Evolutionary conservation across 129 eudicot genomes (phyloP).

Genomic region (Kitagawia praeruptora): DNA sequence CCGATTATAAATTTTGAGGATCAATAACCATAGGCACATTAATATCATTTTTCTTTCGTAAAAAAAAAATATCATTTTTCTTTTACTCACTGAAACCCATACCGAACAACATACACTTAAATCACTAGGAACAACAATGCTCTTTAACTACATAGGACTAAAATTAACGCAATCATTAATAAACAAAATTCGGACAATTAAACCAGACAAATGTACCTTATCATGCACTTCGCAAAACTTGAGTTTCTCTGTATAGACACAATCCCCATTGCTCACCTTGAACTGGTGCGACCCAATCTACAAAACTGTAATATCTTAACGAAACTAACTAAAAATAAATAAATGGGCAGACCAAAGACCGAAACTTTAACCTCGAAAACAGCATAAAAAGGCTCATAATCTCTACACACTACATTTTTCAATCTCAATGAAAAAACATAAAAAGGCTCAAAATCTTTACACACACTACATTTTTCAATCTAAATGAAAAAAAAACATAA

Average conservation of each 20-base stretch:
- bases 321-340: too few relatives aligned
- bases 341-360: neutral
- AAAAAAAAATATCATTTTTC: neutral
- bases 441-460: conserved; percentile 46
- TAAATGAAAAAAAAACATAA: neutral
- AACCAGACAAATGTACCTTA: conserved; percentile 42
- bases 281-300: conserved; percentile 96
- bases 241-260: conserved; percentile 56
- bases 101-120: neutral
- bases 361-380: conserved; percentile 52
- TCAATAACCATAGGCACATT: neutral
- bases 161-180: neutral
- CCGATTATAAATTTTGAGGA: neutral
- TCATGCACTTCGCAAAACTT: conserved; percentile 85
- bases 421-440: neutral
- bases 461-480: neutral
- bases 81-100: neutral
- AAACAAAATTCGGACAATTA: neutral
- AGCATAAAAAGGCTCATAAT: conserved; percentile 38
- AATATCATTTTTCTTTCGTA: neutral
- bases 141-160: neutral
- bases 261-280: conserved; percentile 97
- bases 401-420: conserved; percentile 8
- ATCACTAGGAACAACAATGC: neutral
- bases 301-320: neutral